Percentiles rank a stretch among this genome's conserved stretches.
Conservation (phyloP, 139 green algal species). For the Chlorella sp. region DNA sequence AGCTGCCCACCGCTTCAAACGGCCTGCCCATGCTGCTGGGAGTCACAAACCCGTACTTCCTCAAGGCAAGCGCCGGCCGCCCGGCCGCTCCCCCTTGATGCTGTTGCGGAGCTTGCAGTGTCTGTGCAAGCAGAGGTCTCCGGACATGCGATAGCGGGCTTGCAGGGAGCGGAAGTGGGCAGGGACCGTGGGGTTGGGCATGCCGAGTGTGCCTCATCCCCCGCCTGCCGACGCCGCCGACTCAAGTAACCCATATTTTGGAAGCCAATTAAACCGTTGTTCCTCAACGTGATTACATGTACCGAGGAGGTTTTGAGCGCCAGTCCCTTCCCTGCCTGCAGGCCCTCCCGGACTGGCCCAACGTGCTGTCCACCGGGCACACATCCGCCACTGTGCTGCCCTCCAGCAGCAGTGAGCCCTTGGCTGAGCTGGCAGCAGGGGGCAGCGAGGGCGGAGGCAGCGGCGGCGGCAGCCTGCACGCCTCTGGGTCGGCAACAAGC, state of each 20-base stretch:
- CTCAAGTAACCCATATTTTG: too few species aligned
- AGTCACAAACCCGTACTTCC: slow-evolving; percentile 91
- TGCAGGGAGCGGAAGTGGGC: background rate
- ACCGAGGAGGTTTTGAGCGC: too few species aligned
- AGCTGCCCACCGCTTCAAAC: slow-evolving; percentile 40
- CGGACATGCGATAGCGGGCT: background rate
- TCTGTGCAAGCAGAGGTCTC: background rate
- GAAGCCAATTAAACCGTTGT: too few species aligned
- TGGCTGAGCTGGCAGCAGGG: background rate
- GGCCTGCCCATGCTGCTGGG: slow-evolving; percentile 79
- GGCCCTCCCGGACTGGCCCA: slow-evolving; percentile 70
- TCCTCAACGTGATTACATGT: too few species aligned
- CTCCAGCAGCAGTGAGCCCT: background rate
- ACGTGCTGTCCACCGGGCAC: slow-evolving; percentile 73
- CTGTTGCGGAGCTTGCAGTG: background rate
- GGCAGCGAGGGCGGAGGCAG: background rate
- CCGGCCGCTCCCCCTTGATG: background rate
- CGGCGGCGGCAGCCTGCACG: slow-evolving; percentile 1
- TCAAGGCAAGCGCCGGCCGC: slow-evolving; percentile 62
- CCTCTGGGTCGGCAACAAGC: slow-evolving; percentile 2
- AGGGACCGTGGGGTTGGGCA: too few species aligned
- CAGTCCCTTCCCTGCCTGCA: slow-evolving; percentile 21
- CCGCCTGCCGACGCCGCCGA: too few species aligned
- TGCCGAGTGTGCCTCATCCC: background rate
- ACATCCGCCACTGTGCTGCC: slow-evolving; percentile 37